Conservation (phyloP, 768 basidiomycete genomes). For the Tricholomella constricta region DNA sequence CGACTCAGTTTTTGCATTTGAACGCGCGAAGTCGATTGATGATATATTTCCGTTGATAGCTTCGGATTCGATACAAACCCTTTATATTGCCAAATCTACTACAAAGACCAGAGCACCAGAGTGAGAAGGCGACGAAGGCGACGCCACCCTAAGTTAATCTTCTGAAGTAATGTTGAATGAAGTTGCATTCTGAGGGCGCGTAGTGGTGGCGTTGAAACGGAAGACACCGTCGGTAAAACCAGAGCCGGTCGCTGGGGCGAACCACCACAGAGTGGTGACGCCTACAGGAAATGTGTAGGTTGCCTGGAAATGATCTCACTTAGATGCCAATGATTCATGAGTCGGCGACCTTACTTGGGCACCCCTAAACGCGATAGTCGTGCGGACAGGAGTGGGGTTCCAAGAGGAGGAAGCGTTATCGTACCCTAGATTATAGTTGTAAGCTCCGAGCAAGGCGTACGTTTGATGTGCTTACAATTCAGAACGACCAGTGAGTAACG, state of each 20-base stretch:
- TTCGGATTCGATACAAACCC: no score
- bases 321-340: background rate
- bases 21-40: no score
- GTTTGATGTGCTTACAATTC: conserved; percentile 49
- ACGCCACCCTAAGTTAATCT: background rate
- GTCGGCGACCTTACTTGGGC: conserved; percentile 46
- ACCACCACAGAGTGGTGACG: conserved; percentile 61
- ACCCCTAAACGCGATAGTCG: conserved; percentile 67
- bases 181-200: background rate
- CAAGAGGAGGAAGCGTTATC: conserved; percentile 50
- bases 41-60: no score
- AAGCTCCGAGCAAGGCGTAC: background rate
- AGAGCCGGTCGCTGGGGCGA: conserved; percentile 24
- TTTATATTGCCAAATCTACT: no score
- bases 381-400: conserved; percentile 53
- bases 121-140: no score
- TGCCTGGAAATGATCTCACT: conserved; percentile 39
- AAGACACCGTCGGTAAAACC: conserved; percentile 1
- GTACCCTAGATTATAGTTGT: conserved; percentile 35
- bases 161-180: background rate
- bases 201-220: conserved; percentile 12
- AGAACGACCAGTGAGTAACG: conserved; percentile 74
- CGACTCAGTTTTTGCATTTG: no score
- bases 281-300: conserved; percentile 80
- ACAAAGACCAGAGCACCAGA: no score